These are phyloP conservation scores for Fraxinus sp. DNA, from an alignment of 305 asterid genomes.

Conservation along the genomic window DNA sequence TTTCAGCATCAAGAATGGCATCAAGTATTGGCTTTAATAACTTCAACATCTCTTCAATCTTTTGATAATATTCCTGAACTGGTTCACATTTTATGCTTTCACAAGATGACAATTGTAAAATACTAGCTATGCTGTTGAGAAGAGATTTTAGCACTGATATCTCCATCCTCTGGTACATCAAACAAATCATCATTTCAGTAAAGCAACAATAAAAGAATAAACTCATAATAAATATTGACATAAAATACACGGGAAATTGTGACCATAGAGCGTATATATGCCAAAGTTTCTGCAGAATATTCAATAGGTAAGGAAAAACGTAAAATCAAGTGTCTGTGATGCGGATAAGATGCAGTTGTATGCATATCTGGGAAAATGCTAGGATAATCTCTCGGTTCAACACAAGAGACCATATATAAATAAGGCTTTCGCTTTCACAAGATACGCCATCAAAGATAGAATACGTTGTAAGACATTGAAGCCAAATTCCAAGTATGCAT, in stretches of 20 bases:
- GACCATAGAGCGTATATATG: not conserved
- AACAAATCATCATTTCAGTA: slow-evolving; percentile 16
- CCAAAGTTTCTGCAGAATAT: not conserved
- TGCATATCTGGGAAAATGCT: not conserved
- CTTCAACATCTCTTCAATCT: slow-evolving; percentile 67
- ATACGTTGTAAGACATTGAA: not conserved
- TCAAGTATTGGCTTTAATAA: slow-evolving; percentile 63
- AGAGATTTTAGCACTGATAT: slow-evolving; percentile 65
- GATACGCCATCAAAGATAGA: not conserved
- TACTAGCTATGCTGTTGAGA: slow-evolving; percentile 53
- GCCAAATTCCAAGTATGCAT: not conserved
- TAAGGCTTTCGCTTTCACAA: not conserved
- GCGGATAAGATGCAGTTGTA: not conserved
- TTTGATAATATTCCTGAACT: slow-evolving; percentile 55
- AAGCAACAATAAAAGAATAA: slow-evolving; percentile 15
- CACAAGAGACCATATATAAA: not conserved
- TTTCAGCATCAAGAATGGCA: slow-evolving; percentile 50
- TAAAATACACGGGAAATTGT: not conserved
- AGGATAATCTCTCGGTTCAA: not conserved
- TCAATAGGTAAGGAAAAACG: not conserved
- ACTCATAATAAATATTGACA: not conserved
- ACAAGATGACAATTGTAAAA: slow-evolving; percentile 50
- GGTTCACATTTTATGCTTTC: slow-evolving; percentile 61
- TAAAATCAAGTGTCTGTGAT: not conserved
- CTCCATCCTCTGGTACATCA: slow-evolving; percentile 61